phyloP scores from a whole-genome alignment of 129 eudicot species.

The Dittrichia graveolens region DNA sequence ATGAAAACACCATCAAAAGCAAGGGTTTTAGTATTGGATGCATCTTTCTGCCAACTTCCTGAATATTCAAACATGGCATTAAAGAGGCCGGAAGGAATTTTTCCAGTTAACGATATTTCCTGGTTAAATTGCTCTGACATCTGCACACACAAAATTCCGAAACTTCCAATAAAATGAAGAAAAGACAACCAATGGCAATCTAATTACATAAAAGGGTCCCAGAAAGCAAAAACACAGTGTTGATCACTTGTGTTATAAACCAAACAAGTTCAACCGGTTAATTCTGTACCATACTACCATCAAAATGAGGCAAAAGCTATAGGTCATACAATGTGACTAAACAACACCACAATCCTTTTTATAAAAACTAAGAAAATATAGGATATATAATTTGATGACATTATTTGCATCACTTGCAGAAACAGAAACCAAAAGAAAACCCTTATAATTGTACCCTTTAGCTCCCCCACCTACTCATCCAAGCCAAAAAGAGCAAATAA shows the following conservation, averaged over 20 bases:
- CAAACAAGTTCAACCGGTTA: no score
- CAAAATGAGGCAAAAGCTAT: neutral
- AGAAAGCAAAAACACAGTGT: neutral
- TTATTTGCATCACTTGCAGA: conserved; percentile 12
- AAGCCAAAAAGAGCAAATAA: conserved; percentile 34
- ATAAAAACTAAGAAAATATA: neutral
- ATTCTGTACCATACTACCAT: no score
- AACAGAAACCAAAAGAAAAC: neutral
- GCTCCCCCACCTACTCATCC: conserved; percentile 32
- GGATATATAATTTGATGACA: neutral
- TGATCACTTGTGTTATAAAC: neutral
- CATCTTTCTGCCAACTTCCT: conserved; percentile 98
- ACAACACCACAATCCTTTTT: no score
- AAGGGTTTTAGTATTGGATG: conserved; percentile 85
- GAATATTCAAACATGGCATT: conserved; percentile 89
- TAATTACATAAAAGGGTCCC: neutral
- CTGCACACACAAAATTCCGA: conserved; percentile 38
- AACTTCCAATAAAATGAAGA: neutral
- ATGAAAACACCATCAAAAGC: conserved; percentile 96
- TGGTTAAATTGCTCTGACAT: conserved; percentile 98
- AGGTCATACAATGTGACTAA: neutral
- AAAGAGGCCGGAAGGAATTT: conserved; percentile 94
- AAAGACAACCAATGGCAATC: neutral
- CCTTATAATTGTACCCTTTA: conserved; percentile 16
- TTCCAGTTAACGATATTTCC: conserved; percentile 86